Percentiles rank a stretch among this genome's conserved stretches.
phyloP scores from a whole-genome alignment of 2,329 filamentous ascomycete species.

The Hypoxylon sp. region DNA sequence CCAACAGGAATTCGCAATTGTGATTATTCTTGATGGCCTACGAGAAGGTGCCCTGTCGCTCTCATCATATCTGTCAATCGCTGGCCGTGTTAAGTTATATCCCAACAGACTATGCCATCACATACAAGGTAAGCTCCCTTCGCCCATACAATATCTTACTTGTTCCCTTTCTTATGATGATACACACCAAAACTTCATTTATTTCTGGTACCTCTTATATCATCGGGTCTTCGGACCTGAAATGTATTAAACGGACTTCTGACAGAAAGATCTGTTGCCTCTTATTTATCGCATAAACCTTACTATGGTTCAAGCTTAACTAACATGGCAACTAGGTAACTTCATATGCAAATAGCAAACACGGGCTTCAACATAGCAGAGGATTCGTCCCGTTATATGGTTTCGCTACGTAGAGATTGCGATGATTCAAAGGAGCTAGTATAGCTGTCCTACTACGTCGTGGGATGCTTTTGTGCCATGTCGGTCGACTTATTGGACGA shows the following conservation, averaged over 20 bases:
- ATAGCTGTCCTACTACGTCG: not conserved
- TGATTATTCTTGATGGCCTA: constrained; percentile 1
- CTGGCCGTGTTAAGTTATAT: no score
- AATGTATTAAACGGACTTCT: constrained; percentile 92
- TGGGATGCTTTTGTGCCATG: not conserved
- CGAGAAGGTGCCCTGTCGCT: not conserved
- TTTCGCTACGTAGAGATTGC: not conserved
- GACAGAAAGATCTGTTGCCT: constrained; percentile 60
- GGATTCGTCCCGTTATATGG: not conserved
- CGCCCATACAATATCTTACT: constrained; percentile 34
- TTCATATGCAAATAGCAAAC: not conserved
- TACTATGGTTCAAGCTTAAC: constrained; percentile 18
- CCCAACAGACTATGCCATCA: constrained; percentile 8
- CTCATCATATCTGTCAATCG: no score
- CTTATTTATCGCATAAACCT: constrained; percentile 4
- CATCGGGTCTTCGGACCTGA: constrained; percentile 74
- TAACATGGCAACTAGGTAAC: constrained; percentile 36
- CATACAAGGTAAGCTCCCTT: constrained; percentile 56
- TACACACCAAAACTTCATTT: constrained; percentile 66
- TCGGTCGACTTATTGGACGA: constrained; percentile 8
- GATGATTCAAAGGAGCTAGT: not conserved
- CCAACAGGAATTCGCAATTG: not conserved
- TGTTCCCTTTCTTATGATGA: constrained; percentile 75
- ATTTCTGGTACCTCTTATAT: constrained; percentile 99
- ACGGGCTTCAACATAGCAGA: not conserved